phyloP scores from a whole-genome alignment of 441 rosid genomes.

The Pelargonium australe region DNA sequence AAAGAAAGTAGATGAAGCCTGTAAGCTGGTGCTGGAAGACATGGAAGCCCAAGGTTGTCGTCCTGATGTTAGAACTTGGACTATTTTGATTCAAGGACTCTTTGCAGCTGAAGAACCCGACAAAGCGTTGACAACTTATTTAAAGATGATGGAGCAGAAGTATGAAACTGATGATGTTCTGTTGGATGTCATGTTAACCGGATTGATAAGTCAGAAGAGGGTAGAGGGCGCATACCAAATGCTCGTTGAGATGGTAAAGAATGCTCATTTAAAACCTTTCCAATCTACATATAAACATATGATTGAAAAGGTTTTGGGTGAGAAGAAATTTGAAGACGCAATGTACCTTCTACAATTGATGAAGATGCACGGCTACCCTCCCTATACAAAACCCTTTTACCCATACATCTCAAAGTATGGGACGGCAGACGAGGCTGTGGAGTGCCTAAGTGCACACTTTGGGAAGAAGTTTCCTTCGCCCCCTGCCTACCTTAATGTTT shows the following conservation, averaged over 20 bases:
- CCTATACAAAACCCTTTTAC: constrained; percentile 52
- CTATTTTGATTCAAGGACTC: constrained; percentile 79
- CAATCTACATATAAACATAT: constrained; percentile 65
- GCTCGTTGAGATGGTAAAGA: constrained; percentile 50
- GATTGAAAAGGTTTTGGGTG: constrained; percentile 61
- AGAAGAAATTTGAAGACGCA: constrained; percentile 65
- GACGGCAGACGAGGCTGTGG: constrained; percentile 54
- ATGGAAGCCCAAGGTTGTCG: constrained; percentile 62
- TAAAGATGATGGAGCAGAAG: constrained; percentile 54
- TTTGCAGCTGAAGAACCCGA: constrained; percentile 56
- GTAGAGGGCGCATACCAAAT: constrained; percentile 59
- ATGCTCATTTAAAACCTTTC: constrained; percentile 57
- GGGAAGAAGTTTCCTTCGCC: constrained; percentile 54
- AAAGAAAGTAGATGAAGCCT: constrained; percentile 64
- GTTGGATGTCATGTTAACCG: constrained; percentile 53
- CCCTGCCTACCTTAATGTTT: constrained; percentile 44
- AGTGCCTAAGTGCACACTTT: constrained; percentile 55
- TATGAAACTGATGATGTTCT: constrained; percentile 53
- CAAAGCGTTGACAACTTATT: constrained; percentile 51
- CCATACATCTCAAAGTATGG: constrained; percentile 65
- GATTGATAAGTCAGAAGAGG: constrained; percentile 51
- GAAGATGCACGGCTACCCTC: constrained; percentile 59
- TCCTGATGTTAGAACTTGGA: constrained; percentile 84
- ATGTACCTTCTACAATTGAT: constrained; percentile 58
- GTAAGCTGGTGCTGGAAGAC: constrained; percentile 39